Evolutionary conservation across 2,329 filamentous ascomycete genomes (phyloP), one percentile per base, ranked within the genome.

Genomic region (Diaporthe longicolla): DNA sequence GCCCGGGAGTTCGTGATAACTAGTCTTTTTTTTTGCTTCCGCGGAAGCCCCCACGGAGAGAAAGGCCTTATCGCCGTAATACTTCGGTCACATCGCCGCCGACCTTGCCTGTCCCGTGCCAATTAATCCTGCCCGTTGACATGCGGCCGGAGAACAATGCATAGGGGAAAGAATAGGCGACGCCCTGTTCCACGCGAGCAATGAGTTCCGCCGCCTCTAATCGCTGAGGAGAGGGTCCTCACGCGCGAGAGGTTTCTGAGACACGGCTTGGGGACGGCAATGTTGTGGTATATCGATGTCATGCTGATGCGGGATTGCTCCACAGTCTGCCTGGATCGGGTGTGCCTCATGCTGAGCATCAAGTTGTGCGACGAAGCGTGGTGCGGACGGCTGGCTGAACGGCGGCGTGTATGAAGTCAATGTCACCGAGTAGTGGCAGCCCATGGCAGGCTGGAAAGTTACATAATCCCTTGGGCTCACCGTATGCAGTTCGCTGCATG

Each of bases 191-290:
- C 29, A 37, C 15, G 29, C 5, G 21, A 66, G 45, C 45, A 66
- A 66, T 26, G 21, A 48, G 52, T 66, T 52, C 63, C 63, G 63
- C 29, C 63, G 48, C 29, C 24, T n/a, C 40, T 65, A 43, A 26
- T 40, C 59, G 59, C 26, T 35, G 7, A 43, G 17, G 17, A 63
- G 40, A 6, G 10, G 37, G 37, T 13, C 17, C 9, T n/a, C 40
- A n/a, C 21, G 13, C 7, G 45, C 29, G 17, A 29, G 9, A 24
- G 13, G 4, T 52, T n/a, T 52, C 63, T 40, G 10, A 66, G 63
- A 52, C 63, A 66, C 37, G 45, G 45, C 35, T 15, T 52, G 15
- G 21, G 2, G 29, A 37, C 21, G 61, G 45, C 29, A 66, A 52
- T 52, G 45, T 52, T 52, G 43, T 26, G 21, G 35, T 11, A 24